Percentiles rank a stretch among this genome's conserved stretches.
Conservation (phyloP, 768 basidiomycete species). For the Kondoa subrosea region DNA sequence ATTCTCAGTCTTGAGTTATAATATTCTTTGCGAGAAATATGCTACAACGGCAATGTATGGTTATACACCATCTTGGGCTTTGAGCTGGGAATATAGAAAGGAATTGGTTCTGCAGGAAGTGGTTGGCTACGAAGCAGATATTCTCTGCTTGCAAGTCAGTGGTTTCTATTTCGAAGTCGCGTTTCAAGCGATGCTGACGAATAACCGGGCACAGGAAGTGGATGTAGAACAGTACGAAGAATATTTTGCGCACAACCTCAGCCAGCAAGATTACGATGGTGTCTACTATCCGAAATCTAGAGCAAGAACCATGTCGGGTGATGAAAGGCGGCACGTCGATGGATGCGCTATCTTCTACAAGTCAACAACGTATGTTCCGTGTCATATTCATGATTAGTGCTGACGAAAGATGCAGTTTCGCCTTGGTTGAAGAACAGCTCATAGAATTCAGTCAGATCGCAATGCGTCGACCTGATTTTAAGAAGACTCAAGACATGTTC, state of each 20-base stretch:
- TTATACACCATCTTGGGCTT: slow-evolving; percentile 91
- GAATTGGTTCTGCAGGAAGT: slow-evolving; percentile 73
- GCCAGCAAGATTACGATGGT: slow-evolving; percentile 67
- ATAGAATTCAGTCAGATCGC: slow-evolving; percentile 86
- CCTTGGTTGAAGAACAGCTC: slow-evolving; percentile 78
- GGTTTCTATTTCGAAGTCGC: not conserved
- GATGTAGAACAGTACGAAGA: slow-evolving; percentile 84
- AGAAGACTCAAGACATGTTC: slow-evolving; percentile 98
- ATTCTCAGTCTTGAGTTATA: slow-evolving; percentile 75
- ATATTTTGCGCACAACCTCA: slow-evolving; percentile 60
- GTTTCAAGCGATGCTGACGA: not conserved
- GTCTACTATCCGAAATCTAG: slow-evolving; percentile 81
- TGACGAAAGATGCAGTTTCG: slow-evolving; percentile 44
- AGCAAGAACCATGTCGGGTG: slow-evolving; percentile 77
- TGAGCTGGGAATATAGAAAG: slow-evolving; percentile 87
- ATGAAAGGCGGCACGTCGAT: slow-evolving; percentile 74
- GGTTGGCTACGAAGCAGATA: slow-evolving; percentile 61
- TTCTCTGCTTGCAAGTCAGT: slow-evolving; percentile 62
- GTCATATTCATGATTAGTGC: not conserved
- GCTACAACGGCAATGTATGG: slow-evolving; percentile 81
- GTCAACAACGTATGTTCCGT: slow-evolving; percentile 34
- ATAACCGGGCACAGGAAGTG: slow-evolving; percentile 49
- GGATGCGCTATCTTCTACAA: slow-evolving; percentile 96
- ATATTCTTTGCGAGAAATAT: slow-evolving; percentile 79
- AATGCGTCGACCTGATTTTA: slow-evolving; percentile 81